These are phyloP conservation scores for Trifolium repens DNA, from an alignment of 306 rosid genomes.

Conservation along the genomic window DNA sequence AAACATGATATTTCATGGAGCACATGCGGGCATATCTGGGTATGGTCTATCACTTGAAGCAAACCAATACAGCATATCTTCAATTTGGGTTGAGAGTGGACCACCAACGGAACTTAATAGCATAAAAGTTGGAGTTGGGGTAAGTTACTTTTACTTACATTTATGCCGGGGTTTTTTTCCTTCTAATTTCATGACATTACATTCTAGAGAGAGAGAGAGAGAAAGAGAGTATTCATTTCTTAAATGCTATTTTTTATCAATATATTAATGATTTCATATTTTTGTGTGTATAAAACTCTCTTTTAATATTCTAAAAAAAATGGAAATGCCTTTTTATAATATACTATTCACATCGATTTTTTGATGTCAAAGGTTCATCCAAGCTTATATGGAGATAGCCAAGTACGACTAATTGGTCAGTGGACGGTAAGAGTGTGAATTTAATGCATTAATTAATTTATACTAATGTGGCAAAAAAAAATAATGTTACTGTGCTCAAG, in stretches of 20 bases:
- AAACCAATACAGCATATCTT: neutral
- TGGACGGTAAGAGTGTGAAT: constrained; percentile 15
- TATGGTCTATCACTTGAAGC: neutral
- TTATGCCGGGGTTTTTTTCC: neutral
- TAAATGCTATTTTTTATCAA: neutral
- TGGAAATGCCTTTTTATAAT: no score
- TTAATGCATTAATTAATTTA: neutral
- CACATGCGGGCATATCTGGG: neutral
- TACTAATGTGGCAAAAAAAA: neutral
- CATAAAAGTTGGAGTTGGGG: neutral
- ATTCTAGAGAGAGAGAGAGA: neutral
- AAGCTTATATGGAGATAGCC: neutral
- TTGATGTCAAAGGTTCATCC: neutral
- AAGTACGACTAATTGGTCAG: neutral
- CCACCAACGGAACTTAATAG: neutral
- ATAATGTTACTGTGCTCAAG: neutral
- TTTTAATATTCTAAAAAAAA: neutral
- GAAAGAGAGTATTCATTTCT: neutral
- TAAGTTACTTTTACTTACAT: neutral
- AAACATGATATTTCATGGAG: neutral
- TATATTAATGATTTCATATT: neutral
- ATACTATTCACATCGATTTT: neutral
- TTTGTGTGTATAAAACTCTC: neutral
- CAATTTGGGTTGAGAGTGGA: neutral
- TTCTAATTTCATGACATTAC: neutral